Evolutionary conservation across 768 basidiomycete genomes (phyloP), one percentile per base, ranked within the genome.

Genomic region (Omphalotus guepiniiformis): DNA sequence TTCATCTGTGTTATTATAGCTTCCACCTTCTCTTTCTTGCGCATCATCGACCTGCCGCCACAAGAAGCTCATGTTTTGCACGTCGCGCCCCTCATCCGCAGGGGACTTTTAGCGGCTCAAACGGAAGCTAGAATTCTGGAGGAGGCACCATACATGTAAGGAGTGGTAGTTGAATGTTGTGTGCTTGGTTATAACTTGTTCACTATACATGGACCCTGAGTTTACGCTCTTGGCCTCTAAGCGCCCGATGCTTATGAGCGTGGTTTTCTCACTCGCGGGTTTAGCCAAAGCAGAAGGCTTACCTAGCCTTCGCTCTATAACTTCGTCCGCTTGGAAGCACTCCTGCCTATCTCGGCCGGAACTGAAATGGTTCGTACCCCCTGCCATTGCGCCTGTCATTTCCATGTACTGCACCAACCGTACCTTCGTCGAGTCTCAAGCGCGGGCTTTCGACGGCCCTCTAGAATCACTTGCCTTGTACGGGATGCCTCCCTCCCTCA

Each of bases 291-390:
- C 75, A 7, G 63, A 70, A 25, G 71, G 63, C 21, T 66, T 83
- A 19, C 81, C 83, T 2, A 62, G 67, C 12, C 72, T 93, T 16
- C 59, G 60, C n/a, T 68, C 73, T n/a, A 86, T 95, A 56, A 74
- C 84, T 6, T 61, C 61, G 15, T 64, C 69, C 16, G 69, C 72
- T 11, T 95, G 91, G 85, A 65, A 73, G 47, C 62, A 71, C n/a
- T 93, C 93, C 2, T 90, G 82, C 59, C 68, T 97, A 23, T 93
- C 90, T 30, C 81, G 89, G 30, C 80, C 80, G 2, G 79, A 79
- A 12, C 74, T 93, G 54, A 83, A 82, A 54, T 96, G 93, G 85
- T 90, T 85, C 64, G 72, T 89, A 15, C 90, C 91, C n/a, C 72
- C 83, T 7, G 93, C 72, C 6, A 78, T 92, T 26, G 95, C 95